Base-by-base conservation (phyloP, 1,284 basidiomycete species). In the Rhodotorula sp. region DNA sequence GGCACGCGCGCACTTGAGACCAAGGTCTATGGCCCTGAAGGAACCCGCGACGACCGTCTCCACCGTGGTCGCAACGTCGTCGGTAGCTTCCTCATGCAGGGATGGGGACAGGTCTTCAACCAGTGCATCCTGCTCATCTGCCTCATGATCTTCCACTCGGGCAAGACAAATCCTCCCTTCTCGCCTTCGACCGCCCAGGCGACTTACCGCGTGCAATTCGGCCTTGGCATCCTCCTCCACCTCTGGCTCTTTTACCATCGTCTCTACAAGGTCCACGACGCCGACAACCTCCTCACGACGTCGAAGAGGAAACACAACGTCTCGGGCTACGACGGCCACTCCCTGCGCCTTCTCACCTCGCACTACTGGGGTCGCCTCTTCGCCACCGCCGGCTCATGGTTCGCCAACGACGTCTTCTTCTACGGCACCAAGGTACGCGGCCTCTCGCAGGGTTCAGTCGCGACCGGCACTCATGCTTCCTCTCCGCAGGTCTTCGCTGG, bases 191-290 rank as follows among this genome's bases (percentile, higher is more conserved):
- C 83, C 2, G 81, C 81, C 11, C 84, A 85, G 76, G 84, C 82
- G 81, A 83, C 82, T 16, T 85, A 83, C 82, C 80, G 84, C 64
- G 79, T 85, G 26, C 83, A 82, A 62, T 85, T 85, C 72, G 84
- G 78, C 44, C 78, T 85, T 77, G 83, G 85, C 77, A 80, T 81
- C 53, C 75, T 80, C 30, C 79, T 83, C 72, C 85, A 84, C 44
- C 79, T 84, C 46, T 85, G 83, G 82, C 81, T 85, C 55, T 80
- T 79, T 57, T 85, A 85, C 81, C 81, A 81, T 79, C 83, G 75
- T 69, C 69, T 67, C 57, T 71, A 55, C 59, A 64, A 71, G 59
- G 64, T 68, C 40, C 31, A 65, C 46, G 80, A 82, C 78, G 80
- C 80, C 74, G 79, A 80, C 64, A 65, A 76, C 15, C 81, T 80